Percentiles rank a stretch among this genome's conserved stretches.
These are phyloP conservation scores for Podaxis sp. DNA, from an alignment of 768 basidiomycete species.

Conservation along the genomic window DNA sequence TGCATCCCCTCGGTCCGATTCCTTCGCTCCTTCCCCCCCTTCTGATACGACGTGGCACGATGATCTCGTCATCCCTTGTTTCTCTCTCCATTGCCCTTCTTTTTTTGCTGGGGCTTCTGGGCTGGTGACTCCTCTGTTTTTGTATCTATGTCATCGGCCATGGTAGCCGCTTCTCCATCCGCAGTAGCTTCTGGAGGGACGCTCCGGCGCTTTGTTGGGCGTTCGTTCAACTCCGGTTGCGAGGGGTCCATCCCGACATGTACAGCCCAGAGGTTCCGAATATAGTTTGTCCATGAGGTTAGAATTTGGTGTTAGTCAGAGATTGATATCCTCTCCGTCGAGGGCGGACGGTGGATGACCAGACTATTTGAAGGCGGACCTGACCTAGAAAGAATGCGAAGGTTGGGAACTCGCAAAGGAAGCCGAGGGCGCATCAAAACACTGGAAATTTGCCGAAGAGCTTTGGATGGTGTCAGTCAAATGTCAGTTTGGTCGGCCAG, in stretches of 20 bases:
- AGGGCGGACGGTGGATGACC: not conserved
- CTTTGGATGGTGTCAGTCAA: not conserved
- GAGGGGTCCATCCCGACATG: slow-evolving; percentile 8
- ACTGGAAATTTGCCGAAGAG: not conserved
- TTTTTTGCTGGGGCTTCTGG: slow-evolving; percentile 28
- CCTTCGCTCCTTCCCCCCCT: slow-evolving; percentile 23
- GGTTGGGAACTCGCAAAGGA: not conserved
- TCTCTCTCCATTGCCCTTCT: slow-evolving; percentile 28
- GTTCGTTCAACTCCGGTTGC: not conserved
- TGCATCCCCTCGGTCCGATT: slow-evolving; percentile 19
- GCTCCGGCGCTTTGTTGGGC: slow-evolving; percentile 6
- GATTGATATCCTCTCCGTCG: not conserved
- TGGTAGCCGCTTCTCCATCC: not conserved
- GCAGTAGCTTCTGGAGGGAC: not conserved
- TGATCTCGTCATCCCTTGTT: slow-evolving; percentile 41
- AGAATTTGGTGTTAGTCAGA: not conserved
- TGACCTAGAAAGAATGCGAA: not conserved
- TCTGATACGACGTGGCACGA: slow-evolving; percentile 40
- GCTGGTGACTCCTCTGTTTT: not conserved
- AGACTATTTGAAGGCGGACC: not conserved
- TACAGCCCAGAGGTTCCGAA: not conserved
- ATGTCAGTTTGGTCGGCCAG: not conserved
- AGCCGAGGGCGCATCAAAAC: slow-evolving; percentile 5
- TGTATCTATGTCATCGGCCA: not conserved
- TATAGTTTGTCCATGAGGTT: not conserved